These are phyloP conservation scores for Plenodomus lindquistii DNA, from an alignment of 2,329 filamentous ascomycete genomes.

Conservation along the genomic window DNA sequence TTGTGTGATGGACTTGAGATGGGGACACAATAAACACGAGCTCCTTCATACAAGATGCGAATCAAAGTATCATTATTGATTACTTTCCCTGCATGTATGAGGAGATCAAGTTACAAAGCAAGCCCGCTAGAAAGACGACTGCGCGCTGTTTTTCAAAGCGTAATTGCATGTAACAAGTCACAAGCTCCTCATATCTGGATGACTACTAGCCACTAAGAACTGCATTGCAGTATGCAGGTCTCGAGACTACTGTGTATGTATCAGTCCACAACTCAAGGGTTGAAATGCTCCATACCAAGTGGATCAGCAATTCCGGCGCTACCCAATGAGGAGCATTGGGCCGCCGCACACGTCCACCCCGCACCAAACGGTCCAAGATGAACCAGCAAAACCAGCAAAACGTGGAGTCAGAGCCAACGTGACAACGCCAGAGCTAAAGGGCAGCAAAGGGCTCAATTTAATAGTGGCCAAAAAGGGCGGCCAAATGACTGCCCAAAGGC, in stretches of 20 bases:
- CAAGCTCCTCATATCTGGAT: too few species aligned
- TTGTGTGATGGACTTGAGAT: too few species aligned
- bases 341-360: conserved; percentile 4
- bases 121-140: neutral
- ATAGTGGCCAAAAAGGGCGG: conserved; percentile 12
- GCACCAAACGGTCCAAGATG: conserved; percentile 1
- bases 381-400: neutral
- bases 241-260: too few species aligned
- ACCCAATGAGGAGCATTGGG: conserved; percentile 22
- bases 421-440: neutral
- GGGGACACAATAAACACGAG: too few species aligned
- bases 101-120: neutral
- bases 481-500: conserved; percentile 7
- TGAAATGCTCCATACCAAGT: neutral
- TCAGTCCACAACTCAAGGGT: neutral
- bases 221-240: neutral
- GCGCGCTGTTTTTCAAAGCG: too few species aligned
- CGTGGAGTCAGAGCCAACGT: neutral
- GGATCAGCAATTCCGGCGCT: conserved; percentile 1
- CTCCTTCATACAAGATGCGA: too few species aligned
- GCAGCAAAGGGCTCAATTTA: neutral
- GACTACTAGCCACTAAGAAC: neutral
- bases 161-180: too few species aligned
- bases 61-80: neutral
- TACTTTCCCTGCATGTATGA: neutral